A percentile compares a stretch with the other conserved stretches of the same genome.
Evolutionary conservation across 2,329 filamentous ascomycete species (phyloP).

Genomic region (Escovopsis sp.): DNA sequence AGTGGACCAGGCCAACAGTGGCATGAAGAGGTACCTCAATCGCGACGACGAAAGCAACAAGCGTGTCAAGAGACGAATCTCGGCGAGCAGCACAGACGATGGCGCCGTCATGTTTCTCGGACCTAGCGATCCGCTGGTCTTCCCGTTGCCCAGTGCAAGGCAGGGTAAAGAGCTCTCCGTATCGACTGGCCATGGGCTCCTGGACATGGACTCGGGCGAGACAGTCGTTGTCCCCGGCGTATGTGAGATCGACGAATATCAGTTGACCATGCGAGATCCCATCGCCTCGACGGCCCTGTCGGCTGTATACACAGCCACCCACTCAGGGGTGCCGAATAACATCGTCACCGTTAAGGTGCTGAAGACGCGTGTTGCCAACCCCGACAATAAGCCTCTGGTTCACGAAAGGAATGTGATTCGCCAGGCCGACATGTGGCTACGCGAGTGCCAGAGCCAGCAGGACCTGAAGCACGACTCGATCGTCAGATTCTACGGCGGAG

Average conservation of each 20-base stretch:
- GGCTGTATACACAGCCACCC: slow-evolving; percentile 39
- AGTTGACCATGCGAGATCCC: slow-evolving; percentile 39
- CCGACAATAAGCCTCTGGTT: slow-evolving; percentile 30
- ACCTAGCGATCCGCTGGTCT: slow-evolving; percentile 34
- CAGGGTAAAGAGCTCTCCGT: slow-evolving; percentile 33
- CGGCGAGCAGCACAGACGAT: slow-evolving; percentile 24
- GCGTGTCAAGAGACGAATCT: slow-evolving; percentile 29
- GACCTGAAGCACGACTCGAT: slow-evolving; percentile 42
- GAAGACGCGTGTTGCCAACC: slow-evolving; percentile 32
- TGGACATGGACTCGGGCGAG: slow-evolving; percentile 35
- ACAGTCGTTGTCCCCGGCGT: slow-evolving; percentile 34
- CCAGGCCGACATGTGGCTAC: slow-evolving; percentile 45
- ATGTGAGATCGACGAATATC: slow-evolving; percentile 37
- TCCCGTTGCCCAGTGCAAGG: slow-evolving; percentile 33
- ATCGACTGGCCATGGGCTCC: slow-evolving; percentile 32
- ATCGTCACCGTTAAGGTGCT: slow-evolving; percentile 47
- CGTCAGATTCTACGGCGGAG: slow-evolving; percentile 42
- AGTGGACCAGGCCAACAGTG: slow-evolving; percentile 22
- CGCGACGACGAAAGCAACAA: slow-evolving; percentile 28
- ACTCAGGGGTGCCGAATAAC: slow-evolving; percentile 36
- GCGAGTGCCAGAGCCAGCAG: slow-evolving; percentile 41
- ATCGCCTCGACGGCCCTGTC: slow-evolving; percentile 41
- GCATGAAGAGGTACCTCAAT: slow-evolving; percentile 35
- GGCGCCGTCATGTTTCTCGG: slow-evolving; percentile 42
- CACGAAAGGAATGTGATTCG: slow-evolving; percentile 41